Evolutionary conservation across 2,329 filamentous ascomycete genomes (phyloP), one percentile per base, ranked within the genome.

Genomic region (Colletotrichum kahawae): DNA sequence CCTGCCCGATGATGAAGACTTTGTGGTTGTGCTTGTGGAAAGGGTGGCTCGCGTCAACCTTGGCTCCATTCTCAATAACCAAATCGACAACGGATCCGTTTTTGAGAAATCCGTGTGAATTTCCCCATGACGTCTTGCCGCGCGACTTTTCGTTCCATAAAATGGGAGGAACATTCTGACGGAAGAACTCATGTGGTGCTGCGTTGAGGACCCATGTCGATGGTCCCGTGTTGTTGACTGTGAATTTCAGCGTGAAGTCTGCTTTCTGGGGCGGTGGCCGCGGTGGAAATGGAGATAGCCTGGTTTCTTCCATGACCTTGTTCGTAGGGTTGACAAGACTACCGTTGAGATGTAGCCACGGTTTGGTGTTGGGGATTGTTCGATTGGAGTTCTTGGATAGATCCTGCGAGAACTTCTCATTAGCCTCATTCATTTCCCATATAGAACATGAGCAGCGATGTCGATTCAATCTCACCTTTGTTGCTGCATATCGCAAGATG

Each of bases 1-100:
- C 70, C 33, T 73, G 65, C 4, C 56, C 70, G 14, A 73, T 64
- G 14, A 73, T 56, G 56, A 56, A 73, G 5, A 74, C 71, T 2
- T 74, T 74, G 51, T 74, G 71, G 4, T 70, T 74, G 60, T 74
- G 71, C 29, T 74, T 74, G 21, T 74, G 71, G 29, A 74, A 74
- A 7, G 71, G 71, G 18, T 74, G 71, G 27, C 59, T 74, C 8
- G 71, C 51, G 8, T 70, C 60, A 1, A 70, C 13, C 1, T 34
- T n/a, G 34, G 71, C 71, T 13, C 71, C 70, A 13, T 72, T 72
- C 38, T 72, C 70, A 8, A 68, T 57, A 34, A 74, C 29, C 14
- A 69, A 29, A 21, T 72, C 70, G 4, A 68, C 64, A 4, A 72
- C n/a, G 4, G 70, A 73, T 1, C 70, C 65, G 33, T 73, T 73